These are phyloP conservation scores for Helotiales sp. DNA, from an alignment of 2,329 filamentous ascomycete species.

Conservation along the genomic window DNA sequence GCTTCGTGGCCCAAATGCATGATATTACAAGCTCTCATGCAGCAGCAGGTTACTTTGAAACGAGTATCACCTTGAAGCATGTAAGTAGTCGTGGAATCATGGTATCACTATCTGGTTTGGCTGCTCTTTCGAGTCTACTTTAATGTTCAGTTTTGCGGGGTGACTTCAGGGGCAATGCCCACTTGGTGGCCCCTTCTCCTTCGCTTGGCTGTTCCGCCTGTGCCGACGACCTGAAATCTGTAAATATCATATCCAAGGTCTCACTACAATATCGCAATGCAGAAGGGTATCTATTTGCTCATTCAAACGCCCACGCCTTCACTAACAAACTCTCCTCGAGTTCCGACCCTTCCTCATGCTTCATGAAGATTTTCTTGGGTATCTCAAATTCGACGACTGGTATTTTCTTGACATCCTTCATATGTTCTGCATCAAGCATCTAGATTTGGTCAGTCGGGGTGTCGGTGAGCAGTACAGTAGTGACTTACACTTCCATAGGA, in stretches of 20 bases:
- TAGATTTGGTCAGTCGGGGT: constrained; percentile 42
- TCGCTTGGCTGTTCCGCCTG: not conserved
- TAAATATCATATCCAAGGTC: not conserved
- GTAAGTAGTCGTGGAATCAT: not conserved
- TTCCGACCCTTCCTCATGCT: constrained; percentile 47
- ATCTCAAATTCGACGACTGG: constrained; percentile 95
- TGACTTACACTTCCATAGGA: constrained; percentile 76
- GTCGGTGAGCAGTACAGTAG: not conserved
- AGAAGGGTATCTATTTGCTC: not conserved
- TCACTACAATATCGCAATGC: too few relatives aligned
- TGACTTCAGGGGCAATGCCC: too few relatives aligned
- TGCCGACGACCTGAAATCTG: not conserved
- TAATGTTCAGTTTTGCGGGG: too few relatives aligned
- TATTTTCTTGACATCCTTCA: constrained; percentile 79
- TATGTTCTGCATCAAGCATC: constrained; percentile 82
- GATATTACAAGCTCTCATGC: not conserved
- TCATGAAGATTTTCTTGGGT: constrained; percentile 49
- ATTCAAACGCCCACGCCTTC: constrained; percentile 60
- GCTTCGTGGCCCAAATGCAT: constrained; percentile 3
- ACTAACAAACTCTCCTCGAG: constrained; percentile 56
- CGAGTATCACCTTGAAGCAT: not conserved
- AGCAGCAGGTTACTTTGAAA: not conserved
- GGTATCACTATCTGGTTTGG: not conserved
- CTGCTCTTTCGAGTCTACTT: too few relatives aligned
- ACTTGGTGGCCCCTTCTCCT: not conserved